Evolutionary conservation across 768 basidiomycete species (phyloP), one percentile per base, ranked within the genome.

Genomic region (Termitomyces sp.): DNA sequence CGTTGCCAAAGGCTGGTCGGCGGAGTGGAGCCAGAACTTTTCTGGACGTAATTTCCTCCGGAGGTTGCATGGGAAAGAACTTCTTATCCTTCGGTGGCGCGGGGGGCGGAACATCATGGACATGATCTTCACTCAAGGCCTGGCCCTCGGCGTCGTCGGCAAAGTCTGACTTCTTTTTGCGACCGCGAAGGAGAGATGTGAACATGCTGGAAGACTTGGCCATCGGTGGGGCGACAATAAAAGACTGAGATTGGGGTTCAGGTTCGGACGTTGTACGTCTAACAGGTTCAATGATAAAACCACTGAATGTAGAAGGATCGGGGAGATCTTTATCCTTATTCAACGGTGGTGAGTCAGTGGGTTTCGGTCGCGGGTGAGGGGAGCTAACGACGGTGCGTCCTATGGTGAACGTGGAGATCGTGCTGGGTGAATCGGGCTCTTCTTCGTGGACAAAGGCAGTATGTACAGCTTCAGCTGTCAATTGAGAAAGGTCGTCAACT

Each of bases 31-130:
- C 61, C 32, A 58, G 69, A 61, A 62, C 63, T 54, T 56, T 64
- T 55, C 59, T 58, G 9, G 63, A 51, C 40, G 55, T 54, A 26
- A 62, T 30, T 16, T 49, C 53, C 26, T 56, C 48, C 26, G 56
- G 44, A 32, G 53, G 50, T 61, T 66, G 54, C 40, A 46, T 33
- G 22, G 52, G 45, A 20, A 62, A 60, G 58, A 64, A 69, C 57
- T 49, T 59, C 18, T 68, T 69, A 58, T 80, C 80, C 64, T 81
- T 81, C 6, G 80, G 80, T 30, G 79, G 80, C 26, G 74, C 69
- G 4, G 79, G 79, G n/a, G 79, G 79, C 8, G 78, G 77, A 1
- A 72, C 72, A 30, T 67, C 56, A 36, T 65, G 62, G 38, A 64
- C 60, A 6, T 64, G 64, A 36, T 53, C 56, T 24, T 68, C 70